These are phyloP conservation scores for Neurospora sp. DNA, from an alignment of 495 filamentous ascomycete species.

Conservation along the genomic window DNA sequence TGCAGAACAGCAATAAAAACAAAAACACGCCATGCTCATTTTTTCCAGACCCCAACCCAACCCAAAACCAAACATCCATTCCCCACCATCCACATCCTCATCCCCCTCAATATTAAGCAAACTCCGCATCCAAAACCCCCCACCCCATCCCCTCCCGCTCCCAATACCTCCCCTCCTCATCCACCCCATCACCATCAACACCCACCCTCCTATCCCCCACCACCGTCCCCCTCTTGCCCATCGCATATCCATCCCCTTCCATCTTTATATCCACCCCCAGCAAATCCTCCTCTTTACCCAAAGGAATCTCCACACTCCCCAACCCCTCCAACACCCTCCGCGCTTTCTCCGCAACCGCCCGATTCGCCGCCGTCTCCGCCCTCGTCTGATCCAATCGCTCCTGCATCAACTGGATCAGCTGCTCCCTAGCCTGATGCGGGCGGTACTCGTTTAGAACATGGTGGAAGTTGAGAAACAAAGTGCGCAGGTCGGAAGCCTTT, in stretches of 20 bases:
- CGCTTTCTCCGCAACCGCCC: conserved; percentile 61
- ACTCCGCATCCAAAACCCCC: conserved; percentile 10
- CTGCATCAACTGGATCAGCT: conserved; percentile 85
- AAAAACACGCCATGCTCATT: not conserved
- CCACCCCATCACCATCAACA: conserved; percentile 1
- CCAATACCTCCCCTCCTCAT: conserved; percentile 5
- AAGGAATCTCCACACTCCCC: conserved; percentile 31
- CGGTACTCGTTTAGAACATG: conserved; percentile 89
- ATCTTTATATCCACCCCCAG: not conserved
- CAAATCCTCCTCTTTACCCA: no score
- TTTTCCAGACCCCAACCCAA: not conserved
- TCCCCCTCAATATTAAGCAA: conserved; percentile 4
- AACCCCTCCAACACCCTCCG: conserved; percentile 57
- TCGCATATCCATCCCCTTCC: not conserved
- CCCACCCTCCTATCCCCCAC: not conserved
- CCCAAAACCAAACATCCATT: not conserved
- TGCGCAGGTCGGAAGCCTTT: conserved; percentile 67
- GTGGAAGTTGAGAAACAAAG: conserved; percentile 78
- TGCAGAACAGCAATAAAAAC: not conserved
- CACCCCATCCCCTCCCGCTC: conserved; percentile 7
- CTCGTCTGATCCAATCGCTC: conserved; percentile 64
- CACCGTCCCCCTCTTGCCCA: not conserved
- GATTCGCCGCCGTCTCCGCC: conserved; percentile 70
- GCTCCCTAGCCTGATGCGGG: conserved; percentile 90
- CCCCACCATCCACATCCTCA: not conserved